Base-by-base conservation (phyloP, 495 filamentous ascomycete species). In the Ramalina intermedia region DNA sequence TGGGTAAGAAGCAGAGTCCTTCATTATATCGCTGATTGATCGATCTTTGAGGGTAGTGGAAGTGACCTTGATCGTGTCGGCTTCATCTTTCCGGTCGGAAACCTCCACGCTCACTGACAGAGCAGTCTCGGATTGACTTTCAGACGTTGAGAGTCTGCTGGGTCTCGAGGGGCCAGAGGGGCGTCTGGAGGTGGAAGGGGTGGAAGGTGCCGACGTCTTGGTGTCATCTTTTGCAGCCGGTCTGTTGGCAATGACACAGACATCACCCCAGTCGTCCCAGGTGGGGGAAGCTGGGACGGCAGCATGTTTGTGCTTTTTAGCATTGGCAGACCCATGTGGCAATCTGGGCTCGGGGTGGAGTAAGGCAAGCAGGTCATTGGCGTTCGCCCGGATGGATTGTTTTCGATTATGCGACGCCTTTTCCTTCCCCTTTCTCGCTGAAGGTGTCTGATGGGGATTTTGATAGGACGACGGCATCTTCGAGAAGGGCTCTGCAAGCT, bases 401-500 rank as follows among this genome's bases (percentile, higher is more conserved):
- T 23, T 17, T 20, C 21, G 44, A 12, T 54, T 49, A 5, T 52
- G 60, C n/a, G 43, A 42, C 26, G 70, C 63, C 43, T 82, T 91
- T 20, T 93, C 87, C 59, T 89, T 91, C 33, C 72, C 77, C 58
- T 90, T 91, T 46, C 61, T 60, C 4, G 62, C 62, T 17, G 59
- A 61, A 3, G 71, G 71, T 11, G 74, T 71, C 23, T 67, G 71
- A 0, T 58, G 37, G 35, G 71, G 54, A 24, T 54, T 47, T 54
- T 63, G 62, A 47, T 55, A 60, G 45, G 56, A 64, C 50, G 55
- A 66, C 53, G 52, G 73, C 55, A 59, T 81, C 73, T 84, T 91
- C 7, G 80, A 69, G 59, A 96, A 94, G 11, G 91, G 87, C 35
- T 80, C 70, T 4, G 91, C 81, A 23, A 96, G 68, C 58, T 83